Conservation (phyloP, 352 stramenopile genomes). For the Phytophthora capsici region DNA sequence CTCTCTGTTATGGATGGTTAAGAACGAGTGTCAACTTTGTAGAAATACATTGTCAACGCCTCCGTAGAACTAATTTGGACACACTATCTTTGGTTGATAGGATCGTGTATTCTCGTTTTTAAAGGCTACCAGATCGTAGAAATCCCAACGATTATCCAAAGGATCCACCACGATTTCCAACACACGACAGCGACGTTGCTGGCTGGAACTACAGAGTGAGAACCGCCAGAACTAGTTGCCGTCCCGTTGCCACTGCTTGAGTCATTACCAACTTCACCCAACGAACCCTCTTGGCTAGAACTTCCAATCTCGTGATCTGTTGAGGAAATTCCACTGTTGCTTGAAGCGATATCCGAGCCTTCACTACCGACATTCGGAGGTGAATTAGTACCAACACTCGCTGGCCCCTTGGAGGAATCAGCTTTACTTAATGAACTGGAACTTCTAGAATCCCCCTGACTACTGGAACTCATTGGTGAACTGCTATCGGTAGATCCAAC, state of each 20-base stretch:
- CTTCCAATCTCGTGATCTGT: background rate
- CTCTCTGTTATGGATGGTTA: background rate
- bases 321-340: background rate
- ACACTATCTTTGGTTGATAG: background rate
- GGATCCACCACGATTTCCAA: background rate
- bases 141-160: background rate
- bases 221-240: background rate
- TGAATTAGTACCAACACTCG: too few relatives aligned
- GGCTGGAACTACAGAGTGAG: background rate
- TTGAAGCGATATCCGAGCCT: background rate
- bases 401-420: too few relatives aligned
- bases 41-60: too few relatives aligned
- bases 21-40: background rate
- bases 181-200: background rate
- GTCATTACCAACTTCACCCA: background rate
- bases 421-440: background rate
- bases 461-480: too few relatives aligned
- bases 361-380: too few relatives aligned
- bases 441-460: background rate
- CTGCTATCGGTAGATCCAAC: background rate
- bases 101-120: background rate
- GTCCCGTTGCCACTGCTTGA: background rate
- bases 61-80: background rate
- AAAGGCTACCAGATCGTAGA: too few relatives aligned
- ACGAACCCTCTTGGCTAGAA: background rate